Base-by-base conservation (phyloP, 2,329 filamentous ascomycete species). In the Dothistroma septosporum region DNA sequence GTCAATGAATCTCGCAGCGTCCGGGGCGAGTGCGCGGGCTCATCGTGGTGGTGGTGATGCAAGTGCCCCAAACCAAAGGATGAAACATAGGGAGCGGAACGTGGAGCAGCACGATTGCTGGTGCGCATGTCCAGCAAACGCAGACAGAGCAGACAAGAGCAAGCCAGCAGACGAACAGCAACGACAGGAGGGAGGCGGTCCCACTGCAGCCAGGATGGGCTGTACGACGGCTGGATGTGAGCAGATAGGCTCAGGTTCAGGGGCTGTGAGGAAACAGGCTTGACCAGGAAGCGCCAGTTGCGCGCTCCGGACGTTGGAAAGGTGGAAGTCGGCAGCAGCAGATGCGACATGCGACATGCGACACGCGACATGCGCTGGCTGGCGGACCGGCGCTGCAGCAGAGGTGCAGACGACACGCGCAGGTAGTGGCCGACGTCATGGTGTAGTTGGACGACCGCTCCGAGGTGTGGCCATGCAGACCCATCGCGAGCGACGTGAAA, bases 171-270 rank as follows among this genome's bases (percentile, higher is more conserved):
- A n/a, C 41, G 48, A 37, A 57, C 58, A 55, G 48, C 55, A 62
- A 63, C 55, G 61, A 63, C 60, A 63, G 60, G 59, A 63, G 62
- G 37, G 32, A 54, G 61, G 54, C 60, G 64, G 65, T 66, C 60
- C 64, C 65, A 63, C 64, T 50, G 61, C 64, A 69, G 60, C 52
- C 57, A 59, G 61, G 60, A 60, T 55, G 60, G 48, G 58, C 57
- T 66, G 66, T 68, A 64, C 54, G 22, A 68, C 65, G 58, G 32
- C 57, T 62, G 64, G 60, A 60, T 52, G 58, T 56, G 48, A 62
- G 58, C 33, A 64, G 65, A 66, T 66, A 64, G 65, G 64, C 63
- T 68, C 58, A 28, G 46, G 60, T 56, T 68, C 67, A 66, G 61
- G 65, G 65, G 66, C 58, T 60, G 60, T 57, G 44, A 35, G 55